Evolutionary conservation across 176 grass and related monocot species (phyloP).

Genomic region (Oryza coarctata): DNA sequence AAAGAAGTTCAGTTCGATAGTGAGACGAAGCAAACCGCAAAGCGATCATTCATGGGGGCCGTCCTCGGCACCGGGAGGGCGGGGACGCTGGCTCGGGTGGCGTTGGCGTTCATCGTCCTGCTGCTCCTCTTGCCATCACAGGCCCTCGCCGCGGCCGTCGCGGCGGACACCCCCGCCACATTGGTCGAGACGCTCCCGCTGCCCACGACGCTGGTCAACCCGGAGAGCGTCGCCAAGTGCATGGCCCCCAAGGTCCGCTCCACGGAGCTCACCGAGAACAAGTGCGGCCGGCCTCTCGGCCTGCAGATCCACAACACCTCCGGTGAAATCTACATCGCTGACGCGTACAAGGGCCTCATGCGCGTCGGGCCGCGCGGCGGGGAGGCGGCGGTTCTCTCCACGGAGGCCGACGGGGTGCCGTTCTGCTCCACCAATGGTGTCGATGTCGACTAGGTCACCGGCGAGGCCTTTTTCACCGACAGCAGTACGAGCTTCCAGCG

Average conservation of each 20-base stretch:
- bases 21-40: no score
- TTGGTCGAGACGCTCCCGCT: not conserved
- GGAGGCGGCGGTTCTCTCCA: not conserved
- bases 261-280: not conserved
- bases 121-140: not conserved
- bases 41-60: not conserved
- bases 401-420: not conserved
- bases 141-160: not conserved
- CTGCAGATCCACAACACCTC: not conserved
- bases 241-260: not conserved
- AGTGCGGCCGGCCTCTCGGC: not conserved
- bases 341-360: not conserved
- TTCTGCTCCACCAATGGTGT: not conserved
- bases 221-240: not conserved
- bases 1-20: no score
- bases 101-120: not conserved
- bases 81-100: not conserved
- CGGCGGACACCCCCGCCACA: not conserved
- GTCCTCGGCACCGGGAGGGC: not conserved
- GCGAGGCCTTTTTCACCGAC: not conserved
- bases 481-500: not conserved
- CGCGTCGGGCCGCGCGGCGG: not conserved
- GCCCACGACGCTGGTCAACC: not conserved
- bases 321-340: not conserved
- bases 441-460: not conserved